A percentile compares a stretch with the other conserved stretches of the same genome.
These are phyloP conservation scores for Arthroderma sp. DNA, from an alignment of 2,329 filamentous ascomycete species.

Conservation along the genomic window DNA sequence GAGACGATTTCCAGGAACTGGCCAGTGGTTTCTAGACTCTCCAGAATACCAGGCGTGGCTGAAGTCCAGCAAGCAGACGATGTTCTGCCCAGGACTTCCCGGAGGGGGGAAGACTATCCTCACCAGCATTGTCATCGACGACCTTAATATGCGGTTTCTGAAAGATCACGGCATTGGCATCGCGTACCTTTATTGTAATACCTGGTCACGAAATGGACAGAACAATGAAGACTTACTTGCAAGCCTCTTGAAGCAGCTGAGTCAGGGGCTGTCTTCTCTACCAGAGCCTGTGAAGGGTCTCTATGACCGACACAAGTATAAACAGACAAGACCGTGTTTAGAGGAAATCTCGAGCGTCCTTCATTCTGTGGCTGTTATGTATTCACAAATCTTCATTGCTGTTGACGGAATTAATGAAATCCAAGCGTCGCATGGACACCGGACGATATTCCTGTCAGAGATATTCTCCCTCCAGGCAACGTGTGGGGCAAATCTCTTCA, in stretches of 20 bases:
- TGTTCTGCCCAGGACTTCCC: constrained; percentile 9
- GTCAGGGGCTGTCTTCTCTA: constrained; percentile 1
- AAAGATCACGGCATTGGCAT: constrained; percentile 2
- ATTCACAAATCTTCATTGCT: constrained; percentile 10
- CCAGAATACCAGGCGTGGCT: constrained; percentile 8
- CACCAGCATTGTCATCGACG: constrained; percentile 7
- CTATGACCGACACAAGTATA: constrained; percentile 5
- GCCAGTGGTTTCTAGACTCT: constrained; percentile 14
- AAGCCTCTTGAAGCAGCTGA: constrained; percentile 6
- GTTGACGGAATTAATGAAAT: constrained; percentile 15
- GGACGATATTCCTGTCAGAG: constrained; percentile 2
- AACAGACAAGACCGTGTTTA: constrained; percentile 1
- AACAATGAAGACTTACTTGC: background rate
- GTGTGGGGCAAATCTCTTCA: constrained; percentile 3
- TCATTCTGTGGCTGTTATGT: background rate
- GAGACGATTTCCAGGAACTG: constrained; percentile 7
- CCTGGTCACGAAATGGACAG: constrained; percentile 1
- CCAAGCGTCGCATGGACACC: background rate
- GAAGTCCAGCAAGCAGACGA: background rate
- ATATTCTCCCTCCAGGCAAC: background rate
- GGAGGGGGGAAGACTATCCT: constrained; percentile 11
- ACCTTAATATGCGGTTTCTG: constrained; percentile 1
- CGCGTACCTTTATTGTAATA: constrained; percentile 2
- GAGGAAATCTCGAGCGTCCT: constrained; percentile 7
- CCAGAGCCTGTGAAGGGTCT: constrained; percentile 2